Conservation (phyloP, 2,329 filamentous ascomycete genomes). For the Diaporthe ilicicola region DNA sequence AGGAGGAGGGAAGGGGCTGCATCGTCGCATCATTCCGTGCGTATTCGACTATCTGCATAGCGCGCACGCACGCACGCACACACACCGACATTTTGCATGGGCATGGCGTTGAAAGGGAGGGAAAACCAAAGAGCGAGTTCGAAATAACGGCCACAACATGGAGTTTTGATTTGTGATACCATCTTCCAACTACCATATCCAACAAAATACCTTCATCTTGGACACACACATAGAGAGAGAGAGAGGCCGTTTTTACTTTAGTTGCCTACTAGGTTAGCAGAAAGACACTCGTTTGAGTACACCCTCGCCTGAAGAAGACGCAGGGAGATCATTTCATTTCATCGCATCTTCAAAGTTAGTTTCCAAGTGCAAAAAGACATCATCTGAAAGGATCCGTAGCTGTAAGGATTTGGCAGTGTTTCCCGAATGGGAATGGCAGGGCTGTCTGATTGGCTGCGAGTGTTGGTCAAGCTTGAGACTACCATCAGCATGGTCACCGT, state of each 20-base stretch:
- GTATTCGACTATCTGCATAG: not conserved
- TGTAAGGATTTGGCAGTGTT: not conserved
- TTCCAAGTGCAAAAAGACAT: not conserved
- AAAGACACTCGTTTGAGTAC: constrained; percentile 19
- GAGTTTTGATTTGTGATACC: constrained; percentile 26
- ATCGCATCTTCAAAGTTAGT: not conserved
- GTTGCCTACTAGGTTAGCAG: constrained; percentile 1
- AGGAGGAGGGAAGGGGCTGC: not conserved
- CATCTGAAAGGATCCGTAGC: not conserved
- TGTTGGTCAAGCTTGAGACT: not conserved
- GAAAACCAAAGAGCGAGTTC: not conserved
- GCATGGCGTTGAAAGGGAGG: constrained; percentile 21
- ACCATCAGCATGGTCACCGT: not conserved
- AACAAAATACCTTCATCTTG: not conserved
- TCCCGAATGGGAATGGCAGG: not conserved
- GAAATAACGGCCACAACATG: not conserved
- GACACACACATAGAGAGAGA: too few species aligned
- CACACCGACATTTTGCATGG: not conserved
- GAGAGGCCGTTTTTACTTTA: not conserved
- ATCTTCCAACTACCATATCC: too few species aligned
- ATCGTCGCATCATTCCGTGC: not conserved
- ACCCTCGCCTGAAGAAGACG: not conserved
- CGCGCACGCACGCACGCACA: too few species aligned
- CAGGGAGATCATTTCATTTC: not conserved
- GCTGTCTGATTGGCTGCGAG: not conserved